Conservation (phyloP, 2,329 filamentous ascomycete species). For the Colletotrichum siamense region DNA sequence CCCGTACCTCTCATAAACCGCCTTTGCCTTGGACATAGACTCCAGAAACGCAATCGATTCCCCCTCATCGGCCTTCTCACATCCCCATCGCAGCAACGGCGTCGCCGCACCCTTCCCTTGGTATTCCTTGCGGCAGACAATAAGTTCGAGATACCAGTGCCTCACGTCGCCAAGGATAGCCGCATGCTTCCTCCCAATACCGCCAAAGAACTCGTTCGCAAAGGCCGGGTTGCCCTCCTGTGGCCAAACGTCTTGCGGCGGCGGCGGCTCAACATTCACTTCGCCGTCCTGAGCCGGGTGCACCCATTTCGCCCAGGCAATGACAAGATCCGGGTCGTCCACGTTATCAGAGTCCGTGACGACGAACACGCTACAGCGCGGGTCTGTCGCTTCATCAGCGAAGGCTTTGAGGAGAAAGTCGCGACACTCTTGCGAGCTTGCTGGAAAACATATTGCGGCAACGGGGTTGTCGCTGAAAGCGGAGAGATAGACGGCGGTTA, state of each 20-base stretch:
- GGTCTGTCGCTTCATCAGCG: conserved; percentile 44
- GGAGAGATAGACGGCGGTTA: conserved; percentile 49
- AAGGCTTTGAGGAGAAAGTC: conserved; percentile 41
- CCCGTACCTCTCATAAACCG: conserved; percentile 53
- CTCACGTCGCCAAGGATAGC: conserved; percentile 43
- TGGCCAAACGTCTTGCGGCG: conserved; percentile 38
- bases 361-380: conserved; percentile 43
- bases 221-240: conserved; percentile 39
- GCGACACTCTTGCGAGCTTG: conserved; percentile 25
- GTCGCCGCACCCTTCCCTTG: conserved; percentile 52
- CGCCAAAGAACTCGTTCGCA: conserved; percentile 45
- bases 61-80: conserved; percentile 48
- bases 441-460: conserved; percentile 41
- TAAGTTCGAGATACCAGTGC: conserved; percentile 56
- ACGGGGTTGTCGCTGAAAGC: conserved; percentile 48
- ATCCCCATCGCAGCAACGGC: conserved; percentile 52
- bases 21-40: conserved; percentile 51
- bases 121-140: conserved; percentile 46
- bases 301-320: conserved; percentile 57
- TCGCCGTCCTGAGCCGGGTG: conserved; percentile 29
- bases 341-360: conserved; percentile 36
- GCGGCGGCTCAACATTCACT: conserved; percentile 27
- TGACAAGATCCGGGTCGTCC: conserved; percentile 27
- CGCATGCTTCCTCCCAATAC: conserved; percentile 37
- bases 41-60: conserved; percentile 52